Evolutionary conservation across 179 eudicot species (phyloP), one percentile per base, ranked within the genome.

Genomic region (Beta macrorhiza): DNA sequence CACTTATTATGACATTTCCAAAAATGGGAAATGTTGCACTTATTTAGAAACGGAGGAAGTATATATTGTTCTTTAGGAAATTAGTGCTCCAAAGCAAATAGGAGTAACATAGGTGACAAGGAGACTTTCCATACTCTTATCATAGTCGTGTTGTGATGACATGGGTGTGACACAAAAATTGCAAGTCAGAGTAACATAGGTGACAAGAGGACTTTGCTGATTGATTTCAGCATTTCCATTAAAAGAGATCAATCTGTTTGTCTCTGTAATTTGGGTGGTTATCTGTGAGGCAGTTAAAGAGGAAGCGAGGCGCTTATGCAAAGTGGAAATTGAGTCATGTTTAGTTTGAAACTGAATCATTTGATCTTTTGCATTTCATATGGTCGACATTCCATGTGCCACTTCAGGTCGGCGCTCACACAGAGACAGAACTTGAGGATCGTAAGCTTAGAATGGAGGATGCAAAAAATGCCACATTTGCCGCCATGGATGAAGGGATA

Each of bases 351-450:
- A 25, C 25, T 25, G 25, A 25, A 69, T 44, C 53, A 69, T 69
- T 69, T 20, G 49, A 17, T 15, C 13, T 44, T 69, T 69, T 44
- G 10, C 20, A 10, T 4, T 13, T 25, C 13, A 10, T 45, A 15
- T 67, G 51, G 49, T 4, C 15, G 72, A 67, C 8, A 16, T 25
- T 25, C 44, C 44, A 0, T 25, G 47, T 12, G 13, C 42, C 42
- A 37, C 42, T 37, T 80, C 84, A 93, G 97, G 99, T 95, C 29
- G 99, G 99, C 83, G 99, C 92, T 17, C 90, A 91, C 86, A 93
- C 99, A 22, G 98, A 95, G 89, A 75, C 84, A 79, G 99, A 95
- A 85, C 91, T 95, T 57, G 99, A 93, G 90, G 99, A 95, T 80
- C 89, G 92, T n/a, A 95, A 93, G 82, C 94, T 95, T 64, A 88